Evolutionary conservation across 208 protist species (phyloP), one percentile per base, ranked within the genome.

Genomic region (Trypanosoma scelopori): DNA sequence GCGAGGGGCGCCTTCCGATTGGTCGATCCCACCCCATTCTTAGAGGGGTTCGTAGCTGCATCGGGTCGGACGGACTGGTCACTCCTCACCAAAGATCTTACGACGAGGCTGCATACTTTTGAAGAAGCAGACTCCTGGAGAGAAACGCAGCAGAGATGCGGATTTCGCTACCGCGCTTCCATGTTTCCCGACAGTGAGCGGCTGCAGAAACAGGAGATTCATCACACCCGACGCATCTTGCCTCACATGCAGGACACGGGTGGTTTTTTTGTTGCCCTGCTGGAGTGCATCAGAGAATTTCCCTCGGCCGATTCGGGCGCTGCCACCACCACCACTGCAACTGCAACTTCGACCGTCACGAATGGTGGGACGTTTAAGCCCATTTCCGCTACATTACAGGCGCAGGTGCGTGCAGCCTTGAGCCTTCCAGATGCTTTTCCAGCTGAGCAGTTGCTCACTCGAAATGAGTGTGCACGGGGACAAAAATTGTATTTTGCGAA

Each of bases 171-270:
- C 70, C 65, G 65, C 48, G 69, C 74, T 18, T 86, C 75, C 55
- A 93, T 96, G 86, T 92, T 94, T 62, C 63, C 89, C 43, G 69
- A 84, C 53, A 47, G 55, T 28, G 75, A 76, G 50, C 55, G 64
- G 13, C 76, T 95, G 1, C 15, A 60, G 55, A 51, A 61, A 43
- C 85, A 94, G 69, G 74, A 93, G 56, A 90, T 98, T 11, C 74
- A 93, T 45, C 79, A 76, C 28, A 79, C 87, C 39, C 79, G 97
- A 39, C 89, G 97, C 23, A 70, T 99, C 7, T 73, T 98, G 52
- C 97, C 97, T 16, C 97, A 98, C 63, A 45, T 83, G n/a, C 94
- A 98, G 71, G 88, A 99, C 78, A 98, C 95, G 18, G 97, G 97
- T 32, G 97, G 97, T 48, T 99, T 99, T 81, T 99, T 98, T 74